phyloP scores from a whole-genome alignment of 352 stramenopile species.

The Pythium plurisporium region DNA sequence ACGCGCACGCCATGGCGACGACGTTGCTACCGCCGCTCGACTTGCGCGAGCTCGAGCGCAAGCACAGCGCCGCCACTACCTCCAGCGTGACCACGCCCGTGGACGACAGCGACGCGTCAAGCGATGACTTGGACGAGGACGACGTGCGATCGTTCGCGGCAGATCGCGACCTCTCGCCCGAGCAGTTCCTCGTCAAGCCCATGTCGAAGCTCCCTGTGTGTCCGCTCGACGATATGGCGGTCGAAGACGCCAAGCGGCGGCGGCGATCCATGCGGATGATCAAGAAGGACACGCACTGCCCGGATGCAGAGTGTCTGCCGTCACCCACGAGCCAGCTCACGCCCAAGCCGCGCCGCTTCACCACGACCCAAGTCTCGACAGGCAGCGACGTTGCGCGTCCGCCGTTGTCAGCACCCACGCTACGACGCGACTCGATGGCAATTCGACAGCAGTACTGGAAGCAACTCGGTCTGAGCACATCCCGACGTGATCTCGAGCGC shows the following conservation, averaged over 20 bases:
- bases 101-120: slow-evolving; percentile 27
- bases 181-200: slow-evolving; percentile 56
- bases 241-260: slow-evolving; percentile 78
- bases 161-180: slow-evolving; percentile 16
- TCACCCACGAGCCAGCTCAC: slow-evolving; percentile 34
- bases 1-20: not conserved
- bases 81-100: slow-evolving; percentile 28
- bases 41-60: slow-evolving; percentile 14
- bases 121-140: slow-evolving; percentile 23
- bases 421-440: slow-evolving; percentile 76
- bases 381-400: slow-evolving; percentile 15
- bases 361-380: slow-evolving; percentile 4
- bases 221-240: slow-evolving; percentile 62
- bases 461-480: slow-evolving; percentile 76
- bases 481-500: slow-evolving; percentile 76
- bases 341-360: slow-evolving; percentile 14
- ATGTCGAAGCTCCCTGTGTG: slow-evolving; percentile 74
- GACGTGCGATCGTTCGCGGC: slow-evolving; percentile 25
- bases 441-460: slow-evolving; percentile 87
- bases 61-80: slow-evolving; percentile 25
- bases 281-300: slow-evolving; percentile 39
- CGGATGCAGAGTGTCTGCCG: slow-evolving; percentile 60
- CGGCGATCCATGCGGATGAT: slow-evolving; percentile 36
- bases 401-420: slow-evolving; percentile 24
- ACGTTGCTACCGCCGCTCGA: slow-evolving; percentile 15